Evolutionary conservation across 2,329 filamentous ascomycete genomes (phyloP), one percentile per base, ranked within the genome.

Genomic region (Beauveria caledonica): DNA sequence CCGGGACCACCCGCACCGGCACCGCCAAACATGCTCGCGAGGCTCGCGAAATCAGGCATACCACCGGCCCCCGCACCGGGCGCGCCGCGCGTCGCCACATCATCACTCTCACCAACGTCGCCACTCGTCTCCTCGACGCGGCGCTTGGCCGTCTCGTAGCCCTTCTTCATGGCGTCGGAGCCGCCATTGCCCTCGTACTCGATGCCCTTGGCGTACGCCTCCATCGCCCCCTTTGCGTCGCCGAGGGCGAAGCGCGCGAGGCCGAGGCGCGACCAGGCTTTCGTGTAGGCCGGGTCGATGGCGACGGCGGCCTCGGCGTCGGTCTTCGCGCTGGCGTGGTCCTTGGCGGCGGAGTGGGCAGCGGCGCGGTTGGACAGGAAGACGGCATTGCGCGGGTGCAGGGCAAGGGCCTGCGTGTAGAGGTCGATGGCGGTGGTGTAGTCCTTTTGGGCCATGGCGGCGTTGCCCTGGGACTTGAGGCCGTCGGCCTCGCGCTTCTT

Each of bases 331-430:
- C 89, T 86, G 63, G 88, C 85, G 78, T 97, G 92, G 76, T 96
- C 87, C 67, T 86, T 85, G 63, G 86, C 86, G 23, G 91, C 93
- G 29, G 87, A 92, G 81, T 96, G 90, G 6, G 94, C 94, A 51
- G 94, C 94, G 11, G 94, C 94, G 66, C 94, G 91, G 84, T 99
- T 99, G 64, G 91, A 96, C 45, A 99, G 88, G 81, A 94, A 99
- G 75, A 99, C 94, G 44, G 92, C 90, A 78, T 99, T 97, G 66
- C 84, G 80, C 1, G 94, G 91, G 66, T 90, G 78, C 58, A 97
- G 80, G 60, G 84, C 81, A 27, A 99, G 85, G 4, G 94, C 94
- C 74, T 93, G 82, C 27, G 90, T 90, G 81, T 99, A 99, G 66
- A 89, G 80, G 67, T 90, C 86, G 72, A 97, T 91, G 63, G 94